Conservation (phyloP, 2,329 filamentous ascomycete species). For the Fusarium sp. region DNA sequence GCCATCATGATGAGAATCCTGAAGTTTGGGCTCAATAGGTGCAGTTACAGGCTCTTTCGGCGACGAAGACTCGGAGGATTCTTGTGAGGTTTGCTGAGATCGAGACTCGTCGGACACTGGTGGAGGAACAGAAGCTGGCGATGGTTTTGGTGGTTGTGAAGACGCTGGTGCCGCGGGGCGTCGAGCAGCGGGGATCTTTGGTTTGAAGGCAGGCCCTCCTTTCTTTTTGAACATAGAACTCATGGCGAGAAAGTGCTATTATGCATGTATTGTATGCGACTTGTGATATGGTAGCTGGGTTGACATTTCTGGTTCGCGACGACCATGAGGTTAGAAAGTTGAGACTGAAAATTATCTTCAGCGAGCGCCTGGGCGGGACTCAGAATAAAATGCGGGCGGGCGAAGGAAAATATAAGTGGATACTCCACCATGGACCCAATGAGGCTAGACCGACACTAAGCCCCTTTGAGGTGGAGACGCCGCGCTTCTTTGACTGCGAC, state of each 20-base stretch:
- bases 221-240: conserved; percentile 77
- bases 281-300: conserved; percentile 13
- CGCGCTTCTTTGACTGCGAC: conserved; percentile 54
- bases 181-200: conserved; percentile 71
- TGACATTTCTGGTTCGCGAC: conserved; percentile 36
- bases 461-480: conserved; percentile 31
- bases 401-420: conserved; percentile 50
- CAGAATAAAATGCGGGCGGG: conserved; percentile 50
- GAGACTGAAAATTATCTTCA: conserved; percentile 37
- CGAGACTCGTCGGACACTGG: conserved; percentile 23
- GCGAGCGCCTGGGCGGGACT: conserved; percentile 35
- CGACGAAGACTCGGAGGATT: not conserved
- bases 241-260: conserved; percentile 57
- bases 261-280: conserved; percentile 29
- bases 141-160: conserved; percentile 39
- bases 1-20: conserved; percentile 25
- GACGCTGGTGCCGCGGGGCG: conserved; percentile 56
- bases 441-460: conserved; percentile 51
- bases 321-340: conserved; percentile 8
- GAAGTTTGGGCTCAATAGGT: conserved; percentile 15
- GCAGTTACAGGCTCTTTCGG: conserved; percentile 2
- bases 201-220: conserved; percentile 73
- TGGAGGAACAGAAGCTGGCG: conserved; percentile 20
- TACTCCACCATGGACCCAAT: conserved; percentile 36
- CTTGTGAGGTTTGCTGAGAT: conserved; percentile 16